phyloP scores from a whole-genome alignment of 257 asterid species.

The Petunia secreta region DNA sequence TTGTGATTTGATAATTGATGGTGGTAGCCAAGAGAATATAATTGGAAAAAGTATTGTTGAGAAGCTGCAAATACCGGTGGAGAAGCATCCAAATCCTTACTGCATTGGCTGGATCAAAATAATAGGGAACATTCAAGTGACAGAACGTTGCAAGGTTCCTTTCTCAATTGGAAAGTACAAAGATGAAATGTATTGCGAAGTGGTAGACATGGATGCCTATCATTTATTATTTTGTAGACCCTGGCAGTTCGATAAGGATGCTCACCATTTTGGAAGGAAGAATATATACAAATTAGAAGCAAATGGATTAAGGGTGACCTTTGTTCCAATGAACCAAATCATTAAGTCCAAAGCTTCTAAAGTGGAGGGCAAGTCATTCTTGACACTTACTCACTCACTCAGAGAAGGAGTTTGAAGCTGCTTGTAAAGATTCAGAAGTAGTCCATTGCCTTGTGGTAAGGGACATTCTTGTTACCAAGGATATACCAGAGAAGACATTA shows the following conservation, averaged over 20 bases:
- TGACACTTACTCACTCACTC: no score
- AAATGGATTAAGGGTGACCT: not conserved
- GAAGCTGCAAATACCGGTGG: not conserved
- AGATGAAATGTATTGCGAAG: not conserved
- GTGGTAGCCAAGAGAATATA: not conserved
- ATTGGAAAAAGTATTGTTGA: not conserved
- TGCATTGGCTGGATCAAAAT: not conserved
- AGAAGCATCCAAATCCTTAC: not conserved
- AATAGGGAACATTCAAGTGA: not conserved
- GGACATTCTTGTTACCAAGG: no score
- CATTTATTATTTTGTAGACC: not conserved
- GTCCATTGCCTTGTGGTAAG: not conserved
- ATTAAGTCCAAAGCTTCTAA: no score
- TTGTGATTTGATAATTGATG: not conserved
- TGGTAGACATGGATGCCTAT: constrained; percentile 16
- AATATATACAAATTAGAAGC: no score
- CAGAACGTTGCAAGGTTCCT: not conserved
- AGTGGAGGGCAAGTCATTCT: no score
- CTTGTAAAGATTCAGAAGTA: no score
- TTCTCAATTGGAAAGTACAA: constrained; percentile 21
- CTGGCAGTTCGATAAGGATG: not conserved
- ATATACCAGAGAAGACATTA: not conserved
- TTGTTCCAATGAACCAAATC: no score
- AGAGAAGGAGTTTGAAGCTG: no score
- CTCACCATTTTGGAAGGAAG: not conserved